Evolutionary conservation across 2,329 filamentous ascomycete species (phyloP).

Genomic region (Hymenoscyphus repandus): DNA sequence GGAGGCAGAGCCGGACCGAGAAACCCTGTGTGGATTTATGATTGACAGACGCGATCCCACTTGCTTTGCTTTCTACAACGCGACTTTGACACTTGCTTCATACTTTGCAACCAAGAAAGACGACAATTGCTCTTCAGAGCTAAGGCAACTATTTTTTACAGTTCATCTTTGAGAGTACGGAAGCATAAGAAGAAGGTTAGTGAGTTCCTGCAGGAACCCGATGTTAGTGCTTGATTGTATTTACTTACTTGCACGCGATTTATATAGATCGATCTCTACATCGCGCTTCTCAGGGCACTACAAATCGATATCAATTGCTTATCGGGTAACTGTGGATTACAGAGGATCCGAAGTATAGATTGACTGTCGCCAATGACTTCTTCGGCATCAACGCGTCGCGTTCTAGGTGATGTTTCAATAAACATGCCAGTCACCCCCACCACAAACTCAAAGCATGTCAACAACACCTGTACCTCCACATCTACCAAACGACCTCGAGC

Average conservation of each 20-base stretch:
- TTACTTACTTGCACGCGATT: neutral
- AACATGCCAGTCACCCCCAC: slow-evolving; percentile 9
- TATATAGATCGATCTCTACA: neutral
- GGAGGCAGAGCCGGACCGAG: neutral
- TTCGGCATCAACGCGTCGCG: slow-evolving; percentile 16
- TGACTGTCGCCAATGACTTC: slow-evolving; percentile 10
- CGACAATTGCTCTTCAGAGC: no score
- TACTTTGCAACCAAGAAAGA: neutral
- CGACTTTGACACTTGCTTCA: neutral
- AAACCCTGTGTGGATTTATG: neutral
- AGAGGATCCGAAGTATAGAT: neutral
- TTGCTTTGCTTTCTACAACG: neutral
- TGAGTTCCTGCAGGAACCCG: neutral
- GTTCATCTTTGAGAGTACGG: neutral
- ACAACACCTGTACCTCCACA: neutral
- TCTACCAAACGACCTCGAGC: no score
- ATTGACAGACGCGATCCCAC: neutral
- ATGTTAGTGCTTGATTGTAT: neutral
- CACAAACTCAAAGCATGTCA: neutral
- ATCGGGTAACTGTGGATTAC: neutral
- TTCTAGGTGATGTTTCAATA: slow-evolving; percentile 62
- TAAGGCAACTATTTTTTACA: no score
- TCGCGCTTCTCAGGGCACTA: neutral
- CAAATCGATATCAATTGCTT: neutral
- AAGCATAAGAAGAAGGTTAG: neutral